Evolutionary conservation across 2,329 filamentous ascomycete genomes (phyloP).

Genomic region (Cyphellophora europaea): DNA sequence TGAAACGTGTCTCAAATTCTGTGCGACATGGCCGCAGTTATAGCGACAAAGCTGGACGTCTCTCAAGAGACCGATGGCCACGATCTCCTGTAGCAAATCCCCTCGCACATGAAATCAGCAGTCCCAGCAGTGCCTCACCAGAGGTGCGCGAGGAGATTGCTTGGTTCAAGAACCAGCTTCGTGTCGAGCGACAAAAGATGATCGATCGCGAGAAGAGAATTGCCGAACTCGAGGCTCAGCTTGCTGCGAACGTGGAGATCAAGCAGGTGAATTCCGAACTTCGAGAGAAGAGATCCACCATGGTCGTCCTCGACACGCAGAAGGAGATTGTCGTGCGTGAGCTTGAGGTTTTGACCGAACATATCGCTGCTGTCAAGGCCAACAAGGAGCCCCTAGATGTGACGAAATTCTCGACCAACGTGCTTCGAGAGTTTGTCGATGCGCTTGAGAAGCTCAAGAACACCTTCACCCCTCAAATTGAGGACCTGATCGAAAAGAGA

Average conservation of each 20-base stretch:
- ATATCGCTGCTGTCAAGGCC: conserved; percentile 77
- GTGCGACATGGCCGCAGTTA: conserved; percentile 86
- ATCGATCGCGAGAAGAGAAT: conserved; percentile 80
- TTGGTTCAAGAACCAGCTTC: conserved; percentile 60
- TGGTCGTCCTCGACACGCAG: conserved; percentile 87
- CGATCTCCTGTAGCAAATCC: conserved; percentile 52
- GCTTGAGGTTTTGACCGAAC: conserved; percentile 78
- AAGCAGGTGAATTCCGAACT: conserved; percentile 80
- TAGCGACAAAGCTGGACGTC: conserved; percentile 56
- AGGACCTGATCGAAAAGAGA: conserved; percentile 81
- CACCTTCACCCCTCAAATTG: conserved; percentile 63
- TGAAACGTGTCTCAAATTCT: conserved; percentile 84
- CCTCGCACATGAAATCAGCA: conserved; percentile 54
- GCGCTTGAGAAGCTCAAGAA: conserved; percentile 66
- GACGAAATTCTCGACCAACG: conserved; percentile 55
- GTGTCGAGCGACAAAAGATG: conserved; percentile 74
- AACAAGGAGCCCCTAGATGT: conserved; percentile 72
- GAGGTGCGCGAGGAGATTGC: conserved; percentile 52
- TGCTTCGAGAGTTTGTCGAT: conserved; percentile 53
- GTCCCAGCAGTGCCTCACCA: conserved; percentile 56
- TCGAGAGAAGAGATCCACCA: conserved; percentile 87
- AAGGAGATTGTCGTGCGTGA: conserved; percentile 93
- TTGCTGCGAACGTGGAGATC: conserved; percentile 52
- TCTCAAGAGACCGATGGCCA: conserved; percentile 58
- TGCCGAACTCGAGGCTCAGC: conserved; percentile 59